Percentiles rank a stretch among this genome's conserved stretches.
These are phyloP conservation scores for Cryphonectria carpinicola DNA, from an alignment of 2,329 filamentous ascomycete species.

Conservation along the genomic window DNA sequence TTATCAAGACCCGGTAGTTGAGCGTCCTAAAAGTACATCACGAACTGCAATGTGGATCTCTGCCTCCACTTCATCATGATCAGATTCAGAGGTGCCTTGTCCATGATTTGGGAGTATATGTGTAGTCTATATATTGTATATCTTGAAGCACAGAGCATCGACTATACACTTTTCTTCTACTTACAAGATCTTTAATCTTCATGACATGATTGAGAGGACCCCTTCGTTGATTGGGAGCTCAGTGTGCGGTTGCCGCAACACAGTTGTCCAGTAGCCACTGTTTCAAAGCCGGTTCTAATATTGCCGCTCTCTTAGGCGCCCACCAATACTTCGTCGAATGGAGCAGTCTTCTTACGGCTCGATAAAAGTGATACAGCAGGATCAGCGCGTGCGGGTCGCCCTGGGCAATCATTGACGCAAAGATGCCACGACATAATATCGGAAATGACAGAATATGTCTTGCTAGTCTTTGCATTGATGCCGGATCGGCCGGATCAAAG, in stretches of 20 bases:
- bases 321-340: conserved; percentile 27
- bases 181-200: not conserved
- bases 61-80: not conserved
- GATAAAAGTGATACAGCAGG: conserved; percentile 31
- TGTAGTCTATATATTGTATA: not conserved
- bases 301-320: conserved; percentile 24
- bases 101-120: not conserved
- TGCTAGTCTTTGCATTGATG: conserved; percentile 16
- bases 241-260: not conserved
- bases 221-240: not conserved
- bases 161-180: not conserved
- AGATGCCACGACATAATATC: conserved; percentile 27
- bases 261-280: not conserved
- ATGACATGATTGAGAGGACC: not conserved
- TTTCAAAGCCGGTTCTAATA: conserved; percentile 19
- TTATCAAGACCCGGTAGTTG: not conserved
- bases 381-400: conserved; percentile 23
- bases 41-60: not conserved
- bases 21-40: not conserved
- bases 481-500: not conserved
- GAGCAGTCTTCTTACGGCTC: conserved; percentile 24
- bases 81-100: not conserved
- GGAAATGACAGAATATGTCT: conserved; percentile 28
- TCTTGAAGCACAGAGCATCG: not conserved
- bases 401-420: conserved; percentile 21